phyloP scores from a whole-genome alignment of 2,329 filamentous ascomycete genomes.

The Paecilomyces formosus region DNA sequence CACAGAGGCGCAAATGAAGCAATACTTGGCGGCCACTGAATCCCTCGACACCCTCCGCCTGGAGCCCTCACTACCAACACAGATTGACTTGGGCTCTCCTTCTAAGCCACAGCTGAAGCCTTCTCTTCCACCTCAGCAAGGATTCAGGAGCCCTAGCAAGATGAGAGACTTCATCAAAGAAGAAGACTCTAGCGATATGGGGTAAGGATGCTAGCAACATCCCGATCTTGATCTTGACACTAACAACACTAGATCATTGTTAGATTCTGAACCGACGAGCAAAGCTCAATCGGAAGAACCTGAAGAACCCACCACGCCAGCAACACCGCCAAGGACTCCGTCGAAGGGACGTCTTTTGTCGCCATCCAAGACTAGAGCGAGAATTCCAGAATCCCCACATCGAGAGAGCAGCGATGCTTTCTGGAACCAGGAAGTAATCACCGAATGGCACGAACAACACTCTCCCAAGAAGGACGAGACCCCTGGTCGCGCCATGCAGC shows the following conservation, averaged over 20 bases:
- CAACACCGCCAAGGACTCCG: constrained; percentile 39
- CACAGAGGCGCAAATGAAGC: constrained; percentile 10
- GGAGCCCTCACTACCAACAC: constrained; percentile 12
- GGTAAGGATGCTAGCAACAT: not conserved
- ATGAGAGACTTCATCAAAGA: constrained; percentile 13
- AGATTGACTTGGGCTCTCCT: constrained; percentile 1
- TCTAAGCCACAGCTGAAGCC: constrained; percentile 8
- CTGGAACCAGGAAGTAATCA: constrained; percentile 46
- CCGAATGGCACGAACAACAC: constrained; percentile 48
- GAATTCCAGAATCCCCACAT: constrained; percentile 44
- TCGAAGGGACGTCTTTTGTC: constrained; percentile 37
- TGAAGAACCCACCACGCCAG: constrained; percentile 1
- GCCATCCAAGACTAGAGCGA: constrained; percentile 37
- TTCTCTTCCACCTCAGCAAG: constrained; percentile 14
- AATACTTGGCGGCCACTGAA: constrained; percentile 11
- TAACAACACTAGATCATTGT: not conserved
- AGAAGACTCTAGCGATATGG: constrained; percentile 4
- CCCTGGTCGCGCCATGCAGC: constrained; percentile 9
- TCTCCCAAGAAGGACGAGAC: constrained; percentile 40
- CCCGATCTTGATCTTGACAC: not conserved
- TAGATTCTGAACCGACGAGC: not conserved
- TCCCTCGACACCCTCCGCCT: constrained; percentile 9
- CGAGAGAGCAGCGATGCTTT: constrained; percentile 47
- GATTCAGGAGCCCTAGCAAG: constrained; percentile 13
- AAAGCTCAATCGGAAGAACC: not conserved